Conservation (phyloP, 352 stramenopile genomes). For the Albugo laibachii region DNA sequence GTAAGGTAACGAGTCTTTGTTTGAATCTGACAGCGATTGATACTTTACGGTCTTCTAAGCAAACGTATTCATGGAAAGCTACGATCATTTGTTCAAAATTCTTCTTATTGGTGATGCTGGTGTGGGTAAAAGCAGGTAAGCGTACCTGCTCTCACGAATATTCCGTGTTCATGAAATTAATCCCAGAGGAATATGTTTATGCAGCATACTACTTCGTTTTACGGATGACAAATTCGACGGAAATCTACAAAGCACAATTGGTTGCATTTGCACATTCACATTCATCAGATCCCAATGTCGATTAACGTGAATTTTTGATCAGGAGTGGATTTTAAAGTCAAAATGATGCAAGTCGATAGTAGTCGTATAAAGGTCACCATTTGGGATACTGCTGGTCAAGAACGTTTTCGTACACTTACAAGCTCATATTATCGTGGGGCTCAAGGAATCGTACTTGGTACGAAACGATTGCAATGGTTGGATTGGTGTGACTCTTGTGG, state of each 20-base stretch:
- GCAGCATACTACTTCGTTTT: conserved; percentile 93
- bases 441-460: conserved; percentile 92
- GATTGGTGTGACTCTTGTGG: conserved; percentile 2
- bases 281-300: background rate
- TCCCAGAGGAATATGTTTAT: background rate
- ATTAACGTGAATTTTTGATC: background rate
- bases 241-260: conserved; percentile 95
- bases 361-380: conserved; percentile 97
- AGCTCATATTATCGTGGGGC: conserved; percentile 95
- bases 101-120: conserved; percentile 95
- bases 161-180: no score
- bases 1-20: no score
- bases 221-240: conserved; percentile 97
- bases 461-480: conserved; percentile 1
- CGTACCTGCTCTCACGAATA: no score
- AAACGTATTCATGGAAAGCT: conserved; percentile 39
- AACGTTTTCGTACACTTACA: conserved; percentile 95
- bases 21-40: no score
- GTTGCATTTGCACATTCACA: conserved; percentile 15
- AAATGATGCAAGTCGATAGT: conserved; percentile 90
- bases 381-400: conserved; percentile 97
- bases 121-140: conserved; percentile 92
- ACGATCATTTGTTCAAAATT: conserved; percentile 98
- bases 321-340: conserved; percentile 95
- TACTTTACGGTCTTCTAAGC: background rate